Base-by-base conservation (phyloP, 345 rosid genomes). In the Geranium rotundifolium region DNA sequence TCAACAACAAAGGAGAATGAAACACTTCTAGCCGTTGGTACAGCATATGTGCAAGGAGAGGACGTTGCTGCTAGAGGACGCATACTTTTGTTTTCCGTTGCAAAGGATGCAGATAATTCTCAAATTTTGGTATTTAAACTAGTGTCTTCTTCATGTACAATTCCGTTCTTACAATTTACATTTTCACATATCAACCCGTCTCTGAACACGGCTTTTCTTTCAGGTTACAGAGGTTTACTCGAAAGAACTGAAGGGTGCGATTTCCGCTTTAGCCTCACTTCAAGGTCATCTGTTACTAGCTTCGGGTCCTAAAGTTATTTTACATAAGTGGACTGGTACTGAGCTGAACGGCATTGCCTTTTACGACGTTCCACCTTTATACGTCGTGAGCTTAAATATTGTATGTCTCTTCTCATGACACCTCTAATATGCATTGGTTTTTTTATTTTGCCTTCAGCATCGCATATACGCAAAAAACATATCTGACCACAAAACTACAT, bases 1-100 rank as follows among this genome's bases (percentile, higher is more conserved):
- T 71, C 86, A 64, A 77, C 72, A 67, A 93, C 91, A 56, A 73
- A 76, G 67, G 97, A 90, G 72, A 93, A 90, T 72, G 97, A 93
- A 69, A 83, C 87, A 20, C 85, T 93, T 69, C 77, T 93, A 74
- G 99, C 97, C 50, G 67, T 88, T 75, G 99, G 97, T 63, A 93
- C 99, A 73, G 97, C 97, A 31, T 93, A 90, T 69, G 91, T 86
- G 69, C 99, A 93, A 81, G 97, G 99, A 69, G 97, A 93, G 84
- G 99, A 93, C 82, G 99, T 93, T 68, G 99, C 97, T 49, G 97
- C 85, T 59, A 88, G 97, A 75, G 99, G 99, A 20, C 97, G 97
- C 39, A 85, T 93, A 57, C 84, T 93, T 73, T 81, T 93, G 70
- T 93, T 78, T 80, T 85, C 99, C 23, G 54, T 87, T 61, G 87